Evolutionary conservation across 1,284 basidiomycete genomes (phyloP), one percentile per base, ranked within the genome.

Genomic region (Hymenochaete sp.): DNA sequence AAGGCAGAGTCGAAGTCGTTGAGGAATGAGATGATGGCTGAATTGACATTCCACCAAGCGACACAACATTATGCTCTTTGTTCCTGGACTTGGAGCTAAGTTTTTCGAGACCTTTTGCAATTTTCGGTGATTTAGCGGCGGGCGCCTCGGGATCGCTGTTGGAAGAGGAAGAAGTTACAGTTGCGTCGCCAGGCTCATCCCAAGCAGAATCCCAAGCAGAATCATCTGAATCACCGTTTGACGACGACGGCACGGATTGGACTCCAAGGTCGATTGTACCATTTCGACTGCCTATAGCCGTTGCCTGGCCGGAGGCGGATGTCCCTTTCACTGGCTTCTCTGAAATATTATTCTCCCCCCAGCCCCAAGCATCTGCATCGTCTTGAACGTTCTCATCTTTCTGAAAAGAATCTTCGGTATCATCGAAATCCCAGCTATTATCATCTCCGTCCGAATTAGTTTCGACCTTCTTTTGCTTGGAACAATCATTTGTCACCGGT

Each of bases 361-460:
- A 81, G 1, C 78, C 82, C 82, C 82, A 85, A 1, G 77, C 73
- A 54, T 79, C 65, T 10, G 70, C 58, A 51, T 77, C 71, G 25
- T 61, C 58, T 10, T 51, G 53, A 14, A 14, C 51, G 11, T 41
- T 22, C n/a, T 18, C 37, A 38, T 49, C 53, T 11, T n/a, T 42
- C 21, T 48, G 38, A 10, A 50, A 37, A 14, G 36, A 42, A 47
- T 44, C 50, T 50, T 41, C 37, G 35, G 52, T 51, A 13, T 56
- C 60, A 18, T 64, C 65, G 45, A 68, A 66, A 13, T 58, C 65
- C 66, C 67, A 67, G 0, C 57, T 60, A 32, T 61, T 62, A 10
- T 56, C 61, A 16, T 55, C 57, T 28, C 55, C 54, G 4, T 54
- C 56, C 8, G 44, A 46, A 13, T 25, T 28, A 16, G 38, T n/a